Evolutionary conservation across 1,284 basidiomycete species (phyloP), one percentile per base, ranked within the genome.

Genomic region (Ustilago shanxiensis): DNA sequence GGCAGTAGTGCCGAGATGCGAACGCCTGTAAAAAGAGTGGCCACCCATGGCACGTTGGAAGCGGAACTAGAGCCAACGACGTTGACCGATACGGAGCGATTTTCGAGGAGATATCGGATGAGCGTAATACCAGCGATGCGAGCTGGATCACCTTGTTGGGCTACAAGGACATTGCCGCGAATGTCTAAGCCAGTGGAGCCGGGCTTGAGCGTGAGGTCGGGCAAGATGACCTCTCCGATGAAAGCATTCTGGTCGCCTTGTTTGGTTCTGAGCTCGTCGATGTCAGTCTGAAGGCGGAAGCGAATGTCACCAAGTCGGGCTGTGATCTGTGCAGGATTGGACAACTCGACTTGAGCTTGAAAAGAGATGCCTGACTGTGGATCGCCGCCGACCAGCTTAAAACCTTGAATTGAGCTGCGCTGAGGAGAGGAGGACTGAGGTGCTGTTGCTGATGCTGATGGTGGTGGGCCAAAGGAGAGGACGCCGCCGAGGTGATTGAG

Each of bases 51-150:
- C 8, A 70, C 50, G 10, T 55, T 39, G 29, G 80, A 82, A 22
- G 73, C 58, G n/a, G 57, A 57, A 29, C 26, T 29, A 14, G 61
- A 51, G 11, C 76, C 74, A 28, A 58, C 58, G 4, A 65, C 68
- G 7, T 55, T 75, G 60, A 72, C 47, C 16, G 68, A 57, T 13
- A 77, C 58, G 18, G 72, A 7, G 13, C 74, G 65, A 41, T 82
- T 77, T 60, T 82, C 74, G 35, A 82, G 66, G 1, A 82, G 69
- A 26, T 61, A 70, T 14, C 72, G 59, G 33, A 82, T 69, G 16
- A 76, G 45, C 2, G 60, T 60, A 13, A 62, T 11, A 29, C 79
- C 74, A 10, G 70, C 72, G 14, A 45, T 57, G 45, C 66, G 66
- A 14, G 63, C 37, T 28, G 53, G 39, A 24, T 65, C 56, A 13